Base-by-base conservation (phyloP, 2,329 filamentous ascomycete genomes). In the Penicillium verrucosum region DNA sequence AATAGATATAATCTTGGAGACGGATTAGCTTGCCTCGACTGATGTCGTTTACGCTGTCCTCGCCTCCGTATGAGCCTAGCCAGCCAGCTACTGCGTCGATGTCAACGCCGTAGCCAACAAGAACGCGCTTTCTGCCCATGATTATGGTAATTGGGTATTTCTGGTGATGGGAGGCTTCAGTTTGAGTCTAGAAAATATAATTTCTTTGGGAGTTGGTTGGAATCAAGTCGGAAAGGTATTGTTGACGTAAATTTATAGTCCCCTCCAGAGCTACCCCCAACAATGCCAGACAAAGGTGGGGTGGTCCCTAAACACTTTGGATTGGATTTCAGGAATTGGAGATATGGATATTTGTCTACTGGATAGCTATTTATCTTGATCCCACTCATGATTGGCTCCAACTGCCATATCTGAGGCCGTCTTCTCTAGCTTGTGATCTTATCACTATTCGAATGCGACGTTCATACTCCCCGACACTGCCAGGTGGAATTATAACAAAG, bases 71-170 rank as follows among this genome's bases (percentile, higher is more conserved):
- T 11, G 69, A 71, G 29, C 68, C 69, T 18, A 71, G 63, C 69
- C 70, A 72, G 12, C 70, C 69, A 12, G 68, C 63, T 0, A 71
- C 67, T 14, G 70, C 70, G 51, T 72, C 70, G 23, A 73, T 67
- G 27, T 73, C 70, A 8, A 72, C 66, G 9, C 69, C 69, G 36
- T 69, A 69, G 1, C 62, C 63, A 23, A 70, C 61, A 7, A 70
- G 65, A 40, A 68, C 67, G 44, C 68, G 56, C 29, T 68, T 70
- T 5, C 29, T 44, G 25, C 42, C 42, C 42, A 44, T 44, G 10
- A 8, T 29, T 5, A 43, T 7, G 12, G 2, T 7, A 3, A 12
- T 43, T 43, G n/a, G 5, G 1, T 29, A 29, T 18, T 18, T 1
- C 9, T 11, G 12, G 21, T 9, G 21, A 41, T 8, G 12, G 1